phyloP scores from a whole-genome alignment of 1,284 basidiomycete species.

The Papiliotrema nemorosa region DNA sequence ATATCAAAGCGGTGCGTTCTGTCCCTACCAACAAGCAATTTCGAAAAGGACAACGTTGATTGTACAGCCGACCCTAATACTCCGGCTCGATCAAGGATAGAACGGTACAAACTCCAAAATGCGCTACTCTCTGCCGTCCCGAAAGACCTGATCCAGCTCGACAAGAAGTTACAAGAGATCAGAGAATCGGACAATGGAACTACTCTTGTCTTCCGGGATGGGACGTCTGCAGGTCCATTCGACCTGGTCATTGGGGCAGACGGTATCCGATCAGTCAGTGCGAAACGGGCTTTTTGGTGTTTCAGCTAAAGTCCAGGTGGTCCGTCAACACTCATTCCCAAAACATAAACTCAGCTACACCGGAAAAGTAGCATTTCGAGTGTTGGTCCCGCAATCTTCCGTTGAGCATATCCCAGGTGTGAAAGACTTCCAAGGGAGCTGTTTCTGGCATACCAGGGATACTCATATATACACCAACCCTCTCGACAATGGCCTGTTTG shows the following conservation, averaged over 20 bases:
- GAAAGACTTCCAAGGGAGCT: constrained; percentile 6
- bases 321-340: constrained; percentile 27
- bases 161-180: constrained; percentile 17
- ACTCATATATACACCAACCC: constrained; percentile 31
- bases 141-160: constrained; percentile 22
- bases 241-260: constrained; percentile 37
- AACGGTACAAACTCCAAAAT: constrained; percentile 30
- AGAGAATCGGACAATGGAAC: constrained; percentile 13
- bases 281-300: too few species aligned
- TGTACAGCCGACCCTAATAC: constrained; percentile 12
- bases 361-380: constrained; percentile 30
- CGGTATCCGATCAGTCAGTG: constrained; percentile 32
- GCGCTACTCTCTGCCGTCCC: constrained; percentile 27
- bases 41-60: neutral
- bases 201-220: constrained; percentile 23
- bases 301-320: constrained; percentile 13
- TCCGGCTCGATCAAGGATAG: constrained; percentile 22
- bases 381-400: constrained; percentile 21
- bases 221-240: constrained; percentile 16
- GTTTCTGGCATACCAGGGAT: constrained; percentile 28
- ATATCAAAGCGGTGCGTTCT: constrained; percentile 14
- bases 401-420: constrained; percentile 25
- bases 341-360: constrained; percentile 28
- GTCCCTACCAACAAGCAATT: neutral
- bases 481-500: constrained; percentile 23